A percentile compares a stretch with the other conserved stretches of the same genome.
phyloP scores from a whole-genome alignment of 2,329 filamentous ascomycete genomes.

The Ascochyta rabiei region DNA sequence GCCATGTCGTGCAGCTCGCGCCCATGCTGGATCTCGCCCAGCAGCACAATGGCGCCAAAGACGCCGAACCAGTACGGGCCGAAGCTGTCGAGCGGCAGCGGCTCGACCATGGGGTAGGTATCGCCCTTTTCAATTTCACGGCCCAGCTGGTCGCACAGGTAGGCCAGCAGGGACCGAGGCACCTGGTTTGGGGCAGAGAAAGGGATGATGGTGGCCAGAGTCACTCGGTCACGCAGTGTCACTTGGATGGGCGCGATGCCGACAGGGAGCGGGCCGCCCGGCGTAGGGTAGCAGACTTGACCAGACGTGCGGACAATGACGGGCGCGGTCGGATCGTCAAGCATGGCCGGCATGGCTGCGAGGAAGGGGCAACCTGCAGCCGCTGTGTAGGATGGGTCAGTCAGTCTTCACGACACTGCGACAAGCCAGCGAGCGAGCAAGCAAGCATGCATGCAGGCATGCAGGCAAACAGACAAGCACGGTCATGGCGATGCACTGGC shows the following conservation, averaged over 20 bases:
- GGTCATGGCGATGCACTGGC: background rate
- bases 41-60: conserved; percentile 85
- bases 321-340: conserved; percentile 75
- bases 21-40: conserved; percentile 69
- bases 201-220: conserved; percentile 81
- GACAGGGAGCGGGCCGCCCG: conserved; percentile 67
- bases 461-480: too few species aligned
- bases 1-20: conserved; percentile 58
- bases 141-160: conserved; percentile 83
- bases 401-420: background rate
- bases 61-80: conserved; percentile 89
- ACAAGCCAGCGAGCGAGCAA: background rate
- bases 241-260: conserved; percentile 77
- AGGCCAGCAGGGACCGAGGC: conserved; percentile 74
- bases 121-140: conserved; percentile 91
- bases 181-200: conserved; percentile 79
- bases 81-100: conserved; percentile 76
- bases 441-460: background rate
- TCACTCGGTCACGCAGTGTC: conserved; percentile 81
- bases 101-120: conserved; percentile 86
- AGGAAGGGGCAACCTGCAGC: conserved; percentile 4
- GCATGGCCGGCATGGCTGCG: conserved; percentile 72
- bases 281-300: conserved; percentile 67
- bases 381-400: background rate
- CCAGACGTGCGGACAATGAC: conserved; percentile 74